Base-by-base conservation (phyloP, 768 basidiomycete genomes). In the Clavulina sp. region DNA sequence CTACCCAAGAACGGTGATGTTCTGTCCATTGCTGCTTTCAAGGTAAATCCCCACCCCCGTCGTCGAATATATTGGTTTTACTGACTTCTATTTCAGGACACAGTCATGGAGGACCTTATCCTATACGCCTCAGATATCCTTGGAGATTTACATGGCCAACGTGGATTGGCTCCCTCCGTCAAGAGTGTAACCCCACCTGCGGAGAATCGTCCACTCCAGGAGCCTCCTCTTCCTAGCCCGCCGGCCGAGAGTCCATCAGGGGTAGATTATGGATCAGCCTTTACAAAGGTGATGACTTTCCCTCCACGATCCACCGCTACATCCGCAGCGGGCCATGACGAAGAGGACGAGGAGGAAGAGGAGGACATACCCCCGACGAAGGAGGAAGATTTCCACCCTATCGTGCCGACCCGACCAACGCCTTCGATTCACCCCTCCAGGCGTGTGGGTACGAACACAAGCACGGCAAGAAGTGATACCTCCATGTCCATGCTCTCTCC, bases 101-200 rank as follows among this genome's bases (percentile, higher is more conserved):
- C 74, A 0, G 65, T 91, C 16, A 81, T 91, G 75, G 89, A 91
- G 61, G 86, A 91, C 62, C 65, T 95, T 29, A 88, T 95, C 57
- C 73, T 68, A 23, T 72, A 84, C 62, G 72, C 77, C 0, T 69
- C 73, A 52, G 63, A 76, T 16, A 69, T 93, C 16, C 88, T 84
- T 60, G 79, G 81, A 51, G 75, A 80, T 9, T 62, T 62, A 46
- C 59, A 48, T 6, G 18, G 24, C 21, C 44, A 26, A 32, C n/a
- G n/a, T n/a, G n/a, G n/a, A n/a, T n/a, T n/a, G n/a, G n/a, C n/a
- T n/a, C n/a, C n/a, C n/a, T n/a, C n/a, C n/a, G n/a, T n/a, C n/a
- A n/a, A n/a, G n/a, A 7, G 29, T 7, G n/a, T 19, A 32, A 49
- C 53, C 5, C 53, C 55, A 3, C 4, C 9, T 1, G 21, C 60